phyloP scores from a whole-genome alignment of 805 yeast species.

The Yarrowia divulgata region DNA sequence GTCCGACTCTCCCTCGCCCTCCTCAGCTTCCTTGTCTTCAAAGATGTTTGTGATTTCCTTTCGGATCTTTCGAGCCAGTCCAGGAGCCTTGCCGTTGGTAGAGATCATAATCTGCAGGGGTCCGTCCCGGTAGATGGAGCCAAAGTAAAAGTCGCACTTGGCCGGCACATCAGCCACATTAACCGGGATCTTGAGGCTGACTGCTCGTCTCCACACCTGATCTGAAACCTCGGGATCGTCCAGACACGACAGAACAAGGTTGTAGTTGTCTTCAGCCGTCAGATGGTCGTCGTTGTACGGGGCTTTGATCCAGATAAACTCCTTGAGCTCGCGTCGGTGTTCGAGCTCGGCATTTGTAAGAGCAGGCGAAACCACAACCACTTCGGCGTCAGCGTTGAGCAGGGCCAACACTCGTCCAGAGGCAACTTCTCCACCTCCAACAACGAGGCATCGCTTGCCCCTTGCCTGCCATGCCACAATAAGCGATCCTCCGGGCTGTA shows the following conservation, averaged over 20 bases:
- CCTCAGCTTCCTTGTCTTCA: slow-evolving; percentile 52
- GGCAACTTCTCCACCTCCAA: slow-evolving; percentile 77
- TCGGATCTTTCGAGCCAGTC: slow-evolving; percentile 70
- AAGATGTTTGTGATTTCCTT: slow-evolving; percentile 53
- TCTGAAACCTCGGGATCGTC: slow-evolving; percentile 70
- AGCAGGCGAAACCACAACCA: slow-evolving; percentile 67
- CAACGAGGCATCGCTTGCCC: slow-evolving; percentile 68
- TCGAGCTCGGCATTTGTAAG: slow-evolving; percentile 55
- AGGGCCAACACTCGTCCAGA: slow-evolving; percentile 71
- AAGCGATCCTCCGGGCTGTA: slow-evolving; percentile 57
- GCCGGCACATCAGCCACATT: slow-evolving; percentile 86
- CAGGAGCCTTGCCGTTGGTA: slow-evolving; percentile 82
- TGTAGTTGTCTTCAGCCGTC: slow-evolving; percentile 56
- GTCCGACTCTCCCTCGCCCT: slow-evolving; percentile 53
- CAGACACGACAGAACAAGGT: slow-evolving; percentile 74
- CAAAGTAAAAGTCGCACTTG: slow-evolving; percentile 87
- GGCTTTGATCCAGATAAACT: slow-evolving; percentile 45
- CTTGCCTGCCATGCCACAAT: slow-evolving; percentile 78
- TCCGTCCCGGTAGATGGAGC: slow-evolving; percentile 76
- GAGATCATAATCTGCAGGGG: slow-evolving; percentile 80
- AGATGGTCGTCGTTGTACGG: slow-evolving; percentile 43
- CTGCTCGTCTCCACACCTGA: slow-evolving; percentile 61
- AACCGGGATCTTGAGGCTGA: slow-evolving; percentile 60
- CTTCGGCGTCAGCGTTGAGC: slow-evolving; percentile 70
- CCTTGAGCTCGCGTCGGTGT: slow-evolving; percentile 40